Base-by-base conservation (phyloP, 768 basidiomycete genomes). In the Gloeostereum incarnatum region DNA sequence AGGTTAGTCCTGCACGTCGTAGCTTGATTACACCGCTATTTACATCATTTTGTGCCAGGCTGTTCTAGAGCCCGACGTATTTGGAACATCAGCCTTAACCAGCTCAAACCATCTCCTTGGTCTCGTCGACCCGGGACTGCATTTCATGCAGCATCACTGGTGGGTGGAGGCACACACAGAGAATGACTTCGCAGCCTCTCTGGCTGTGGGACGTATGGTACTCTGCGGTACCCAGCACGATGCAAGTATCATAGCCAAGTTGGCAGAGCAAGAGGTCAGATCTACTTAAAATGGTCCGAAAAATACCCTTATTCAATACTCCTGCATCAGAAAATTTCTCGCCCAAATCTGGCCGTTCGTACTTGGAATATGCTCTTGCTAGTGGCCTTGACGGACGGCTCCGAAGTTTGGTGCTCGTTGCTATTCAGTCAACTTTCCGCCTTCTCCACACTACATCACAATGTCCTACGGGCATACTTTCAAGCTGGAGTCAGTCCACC, bases 281-380 rank as follows among this genome's bases (percentile, higher is more conserved):
- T n/a, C 16, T 6, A 22, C 6, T 18, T 36, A 13, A n/a, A 19
- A 18, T 38, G 13, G 5, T 13, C 16, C 17, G 9, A 20, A 6
- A 35, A 5, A 20, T 19, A 26, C 20, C 19, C n/a, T 22, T 18
- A 35, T 26, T 13, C 26, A 39, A 25, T 16, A 6, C 26, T 33
- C 7, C 23, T 6, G 38, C 16, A 8, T 7, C 24, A 71, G 69
- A 65, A 61, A 57, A 39, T 48, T 6, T 47, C 57, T 8, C 60
- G 54, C 27, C 43, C 45, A 11, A 51, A 56, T 44, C 54, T 68
- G 18, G 57, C 58, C 24, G 59, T 82, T 2, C 71, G 78, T 11
- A 61, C 71, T 2, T 88, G 84, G 84, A 83, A 80, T 49, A 53
- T 81, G 23, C 51, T 88, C 14, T 55, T 69, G 0, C 55, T 85